These are phyloP conservation scores for Solanum tarapatanum DNA, from an alignment of 257 asterid species.

Conservation along the genomic window DNA sequence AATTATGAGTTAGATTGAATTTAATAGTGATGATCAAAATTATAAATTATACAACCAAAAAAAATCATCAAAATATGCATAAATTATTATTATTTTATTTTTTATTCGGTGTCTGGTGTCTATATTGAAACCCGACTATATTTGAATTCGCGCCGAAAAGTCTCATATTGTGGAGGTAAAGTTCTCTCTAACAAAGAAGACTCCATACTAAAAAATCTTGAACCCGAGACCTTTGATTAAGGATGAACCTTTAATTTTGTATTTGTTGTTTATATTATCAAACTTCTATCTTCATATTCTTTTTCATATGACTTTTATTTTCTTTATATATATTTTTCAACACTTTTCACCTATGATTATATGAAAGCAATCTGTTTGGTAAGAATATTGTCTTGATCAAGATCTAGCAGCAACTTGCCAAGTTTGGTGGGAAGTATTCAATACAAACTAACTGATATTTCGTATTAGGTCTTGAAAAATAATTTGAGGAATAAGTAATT, in stretches of 20 bases:
- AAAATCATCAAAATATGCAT: neutral
- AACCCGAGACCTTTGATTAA: too few species aligned
- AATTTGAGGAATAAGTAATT: neutral
- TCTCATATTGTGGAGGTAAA: too few species aligned
- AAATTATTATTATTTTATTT: too few species aligned
- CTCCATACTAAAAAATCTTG: accelerated
- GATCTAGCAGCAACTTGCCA: neutral
- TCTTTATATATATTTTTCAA: too few species aligned
- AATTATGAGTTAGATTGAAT: too few species aligned
- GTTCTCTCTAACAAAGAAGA: neutral
- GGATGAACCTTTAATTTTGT: too few species aligned
- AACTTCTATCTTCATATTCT: neutral
- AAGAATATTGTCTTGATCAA: neutral
- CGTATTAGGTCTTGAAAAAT: neutral
- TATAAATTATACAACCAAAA: neutral
- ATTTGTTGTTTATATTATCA: neutral
- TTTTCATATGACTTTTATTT: neutral
- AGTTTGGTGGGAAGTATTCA: neutral
- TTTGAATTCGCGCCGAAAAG: accelerated
- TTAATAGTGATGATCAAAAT: neutral
- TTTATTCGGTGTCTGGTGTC: accelerated
- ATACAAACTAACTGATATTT: neutral
- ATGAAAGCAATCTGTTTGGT: neutral
- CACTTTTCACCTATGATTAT: neutral
- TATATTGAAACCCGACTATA: too few species aligned